Base-by-base conservation (phyloP, 345 rosid genomes). In the Eucalyptus cloeziana region DNA sequence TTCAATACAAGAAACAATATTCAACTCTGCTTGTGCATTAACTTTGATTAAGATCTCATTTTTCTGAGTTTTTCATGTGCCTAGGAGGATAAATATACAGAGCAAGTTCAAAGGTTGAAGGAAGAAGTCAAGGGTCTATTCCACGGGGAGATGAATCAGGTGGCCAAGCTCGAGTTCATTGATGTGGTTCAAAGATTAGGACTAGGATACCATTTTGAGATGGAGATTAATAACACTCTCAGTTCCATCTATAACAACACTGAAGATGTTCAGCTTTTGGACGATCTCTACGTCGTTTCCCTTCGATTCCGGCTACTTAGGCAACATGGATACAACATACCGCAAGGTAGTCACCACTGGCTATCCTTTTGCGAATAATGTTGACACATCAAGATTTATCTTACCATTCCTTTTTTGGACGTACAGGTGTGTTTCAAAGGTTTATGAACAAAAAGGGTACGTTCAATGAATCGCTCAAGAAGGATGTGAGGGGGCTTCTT, bases 231-330 rank as follows among this genome's bases (percentile, higher is more conserved):
- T 31, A 37, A 51, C 6, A 71, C 50, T 3, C 33, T 88, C 11
- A 6, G 86, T 13, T 40, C 40, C 60, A 21, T 90, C 54, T 67
- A 67, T 24, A 47, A 40, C 49, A 21, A 49, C 40, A n/a, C 6
- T 15, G 43, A 31, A 10, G 80, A 24, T 44, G 25, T 11, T 50
- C 51, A 7, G 3, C 47, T 24, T 16, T 49, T 14, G 2, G 31
- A 60, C 4, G 45, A 50, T 44, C 90, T 90, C 16, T 86, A 33
- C 2, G 31, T 88, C 5, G 33, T 47, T 37, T 52, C 91, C 43
- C 90, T 90, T 22, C 30, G 37, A 25, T 92, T 92, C 64, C 86
- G 88, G 25, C 89, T 92, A 22, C 90, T 89, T 4, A 86, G 92
- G 50, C 91, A 92, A 86, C 90, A 91, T 37, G 91, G 90, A 8